These are phyloP conservation scores for Cordyceps tenuipes DNA, from an alignment of 2,329 filamentous ascomycete species.

Conservation along the genomic window DNA sequence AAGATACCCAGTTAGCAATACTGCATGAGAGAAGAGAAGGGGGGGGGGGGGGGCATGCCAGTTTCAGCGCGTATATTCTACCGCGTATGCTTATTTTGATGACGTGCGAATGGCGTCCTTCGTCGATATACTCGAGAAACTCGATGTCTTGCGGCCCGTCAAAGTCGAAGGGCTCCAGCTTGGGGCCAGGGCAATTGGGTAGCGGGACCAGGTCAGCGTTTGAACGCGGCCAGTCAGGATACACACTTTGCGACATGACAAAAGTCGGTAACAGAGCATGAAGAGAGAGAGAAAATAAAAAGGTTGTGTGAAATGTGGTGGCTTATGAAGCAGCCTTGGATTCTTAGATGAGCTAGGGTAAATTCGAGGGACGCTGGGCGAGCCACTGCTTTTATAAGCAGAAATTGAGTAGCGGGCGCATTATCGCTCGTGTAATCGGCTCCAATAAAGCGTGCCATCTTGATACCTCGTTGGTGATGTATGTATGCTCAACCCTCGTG, in stretches of 20 bases:
- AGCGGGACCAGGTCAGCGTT: constrained; percentile 16
- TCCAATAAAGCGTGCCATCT: too few relatives aligned
- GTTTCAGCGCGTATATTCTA: not conserved
- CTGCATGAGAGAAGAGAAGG: not conserved
- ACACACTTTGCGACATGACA: not conserved
- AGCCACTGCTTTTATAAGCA: too few relatives aligned
- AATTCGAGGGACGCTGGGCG: too few relatives aligned
- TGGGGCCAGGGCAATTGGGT: constrained; percentile 17
- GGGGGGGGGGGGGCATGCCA: not conserved
- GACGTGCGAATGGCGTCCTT: constrained; percentile 12
- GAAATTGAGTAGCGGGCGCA: too few relatives aligned
- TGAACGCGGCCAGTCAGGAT: not conserved
- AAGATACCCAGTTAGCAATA: not conserved
- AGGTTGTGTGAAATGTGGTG: not conserved
- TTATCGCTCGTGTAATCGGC: too few relatives aligned
- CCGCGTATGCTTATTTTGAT: not conserved
- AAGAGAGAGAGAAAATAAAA: not conserved
- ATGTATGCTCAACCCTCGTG: too few relatives aligned
- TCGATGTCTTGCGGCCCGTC: constrained; percentile 18
- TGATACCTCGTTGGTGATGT: too few relatives aligned
- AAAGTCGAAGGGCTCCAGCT: constrained; percentile 18
- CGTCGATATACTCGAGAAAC: constrained; percentile 15
- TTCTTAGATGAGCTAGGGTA: too few relatives aligned
- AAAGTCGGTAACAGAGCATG: not conserved
- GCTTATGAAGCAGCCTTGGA: not conserved